A percentile compares a stretch with the other conserved stretches of the same genome.
phyloP scores from a whole-genome alignment of 1,139 yeast species.

The Scheffersomyces lignicola region DNA sequence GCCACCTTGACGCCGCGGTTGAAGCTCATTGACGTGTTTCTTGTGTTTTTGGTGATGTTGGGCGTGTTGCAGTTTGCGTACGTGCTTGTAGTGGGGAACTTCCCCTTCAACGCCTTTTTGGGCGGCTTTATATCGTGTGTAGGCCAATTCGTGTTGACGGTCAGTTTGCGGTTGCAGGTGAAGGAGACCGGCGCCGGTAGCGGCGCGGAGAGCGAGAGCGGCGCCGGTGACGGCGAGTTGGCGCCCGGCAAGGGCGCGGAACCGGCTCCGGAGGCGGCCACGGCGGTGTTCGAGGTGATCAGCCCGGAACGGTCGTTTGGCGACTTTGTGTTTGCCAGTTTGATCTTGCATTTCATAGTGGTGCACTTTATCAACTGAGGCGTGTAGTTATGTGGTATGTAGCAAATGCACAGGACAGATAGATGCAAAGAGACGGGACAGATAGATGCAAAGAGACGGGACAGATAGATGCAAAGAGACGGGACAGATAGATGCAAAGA shows the following conservation, averaged over 20 bases:
- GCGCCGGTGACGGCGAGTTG: conserved; percentile 6
- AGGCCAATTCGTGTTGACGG: conserved; percentile 90
- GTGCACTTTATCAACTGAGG: conserved; percentile 82
- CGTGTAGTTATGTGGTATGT: no score
- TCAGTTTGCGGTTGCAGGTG: conserved; percentile 73
- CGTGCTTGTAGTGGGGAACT: conserved; percentile 76
- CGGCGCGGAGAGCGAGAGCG: conserved; percentile 11
- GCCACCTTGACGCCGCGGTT: conserved; percentile 46
- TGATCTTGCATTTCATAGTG: conserved; percentile 84
- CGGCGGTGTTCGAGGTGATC: conserved; percentile 48
- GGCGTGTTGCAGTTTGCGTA: conserved; percentile 81
- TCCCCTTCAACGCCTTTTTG: conserved; percentile 95
- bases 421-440: no score
- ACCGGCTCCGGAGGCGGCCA: conserved; percentile 17
- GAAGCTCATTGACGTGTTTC: conserved; percentile 73
- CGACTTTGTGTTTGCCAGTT: conserved; percentile 84
- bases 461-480: no score
- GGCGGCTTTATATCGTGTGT: conserved; percentile 93
- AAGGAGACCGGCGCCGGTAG: conserved; percentile 16
- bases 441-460: no score
- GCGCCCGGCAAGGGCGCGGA: no score
- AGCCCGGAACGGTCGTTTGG: conserved; percentile 84
- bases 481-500: no score
- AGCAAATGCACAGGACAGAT: no score
- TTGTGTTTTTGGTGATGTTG: conserved; percentile 68